Base-by-base conservation (phyloP, 139 green algal genomes). In the Pycnococcus provasolii region DNA sequence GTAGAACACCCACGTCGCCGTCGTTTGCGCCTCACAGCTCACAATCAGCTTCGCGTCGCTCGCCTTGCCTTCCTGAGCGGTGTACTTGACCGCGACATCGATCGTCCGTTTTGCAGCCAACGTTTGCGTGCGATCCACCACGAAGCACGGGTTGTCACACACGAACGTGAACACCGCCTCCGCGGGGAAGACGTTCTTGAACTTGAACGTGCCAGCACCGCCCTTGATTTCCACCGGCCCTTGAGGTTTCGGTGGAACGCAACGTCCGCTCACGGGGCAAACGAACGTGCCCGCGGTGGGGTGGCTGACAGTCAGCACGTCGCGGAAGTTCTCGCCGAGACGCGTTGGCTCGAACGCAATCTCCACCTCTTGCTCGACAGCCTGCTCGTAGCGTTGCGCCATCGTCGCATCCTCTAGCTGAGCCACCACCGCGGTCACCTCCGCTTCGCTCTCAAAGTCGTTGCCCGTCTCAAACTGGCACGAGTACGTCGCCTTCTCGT, bases 71-170 rank as follows among this genome's bases (percentile, higher is more conserved):
- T 68, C 6, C 2, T 76, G 67, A 5, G 71, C 66, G 70, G 84
- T 87, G 77, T 80, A 89, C 13, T 44, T 66, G 51, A 91, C 68
- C 2, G 46, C 66, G 13, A 91, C 82, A 50, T 58, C 82, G 26
- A 77, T 68, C 1, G 60, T 50, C 76, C 87, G 85, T 74, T 94
- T 94, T 42, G 84, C 58, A 8, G 47, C 53, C 26, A 91, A 71
- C 42, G 75, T 80, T 64, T 91, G 84, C 4, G 7, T 72, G 1
- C 70, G 5, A 66, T 83, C 83, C 44, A 87, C 66, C 1, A 50
- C 59, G 69, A 94, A 94, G 4, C 77, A 75, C 3, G 84, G 80
- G 70, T 94, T 94, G 71, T 94, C 86, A 11, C 87, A 74, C 41
- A 65, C 69, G 57, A 83, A 85, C 8, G 71, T 46, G 71, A 89